Percentiles rank a stretch among this genome's conserved stretches.
phyloP scores from a whole-genome alignment of 1,284 basidiomycete species.

The Cryptococcus jaspeensis region DNA sequence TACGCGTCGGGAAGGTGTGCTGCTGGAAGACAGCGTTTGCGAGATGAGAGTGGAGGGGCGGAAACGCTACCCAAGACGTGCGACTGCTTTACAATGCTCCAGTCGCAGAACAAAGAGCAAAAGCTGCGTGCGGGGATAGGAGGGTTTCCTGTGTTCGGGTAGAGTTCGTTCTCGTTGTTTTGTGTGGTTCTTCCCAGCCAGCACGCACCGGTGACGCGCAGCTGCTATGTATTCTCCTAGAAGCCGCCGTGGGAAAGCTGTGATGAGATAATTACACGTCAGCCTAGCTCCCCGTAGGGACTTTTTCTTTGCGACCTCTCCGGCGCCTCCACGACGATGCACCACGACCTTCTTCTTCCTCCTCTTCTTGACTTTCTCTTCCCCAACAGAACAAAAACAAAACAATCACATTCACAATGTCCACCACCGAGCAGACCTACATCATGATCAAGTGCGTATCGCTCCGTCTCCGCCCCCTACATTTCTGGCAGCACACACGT shows the following conservation, averaged over 20 bases:
- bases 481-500: neutral
- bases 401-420: constrained; percentile 44
- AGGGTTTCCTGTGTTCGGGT: too few species aligned
- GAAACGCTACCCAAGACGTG: too few species aligned
- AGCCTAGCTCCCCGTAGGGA: neutral
- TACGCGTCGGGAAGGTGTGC: neutral
- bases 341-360: neutral
- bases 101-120: too few species aligned
- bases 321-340: neutral
- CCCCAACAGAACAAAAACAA: constrained; percentile 10
- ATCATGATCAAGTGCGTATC: constrained; percentile 56
- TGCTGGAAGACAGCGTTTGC: too few species aligned
- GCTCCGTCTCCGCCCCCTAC: neutral
- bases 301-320: neutral
- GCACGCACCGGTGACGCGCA: neutral
- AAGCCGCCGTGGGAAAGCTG: neutral
- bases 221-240: too few species aligned
- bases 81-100: too few species aligned
- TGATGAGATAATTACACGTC: neutral
- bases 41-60: too few species aligned
- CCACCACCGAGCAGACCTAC: constrained; percentile 55
- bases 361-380: constrained; percentile 6
- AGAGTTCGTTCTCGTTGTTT: too few species aligned
- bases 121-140: too few species aligned
- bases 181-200: too few species aligned